Evolutionary conservation across 2,329 filamentous ascomycete genomes (phyloP).

Genomic region (Colletotrichum scovillei): DNA sequence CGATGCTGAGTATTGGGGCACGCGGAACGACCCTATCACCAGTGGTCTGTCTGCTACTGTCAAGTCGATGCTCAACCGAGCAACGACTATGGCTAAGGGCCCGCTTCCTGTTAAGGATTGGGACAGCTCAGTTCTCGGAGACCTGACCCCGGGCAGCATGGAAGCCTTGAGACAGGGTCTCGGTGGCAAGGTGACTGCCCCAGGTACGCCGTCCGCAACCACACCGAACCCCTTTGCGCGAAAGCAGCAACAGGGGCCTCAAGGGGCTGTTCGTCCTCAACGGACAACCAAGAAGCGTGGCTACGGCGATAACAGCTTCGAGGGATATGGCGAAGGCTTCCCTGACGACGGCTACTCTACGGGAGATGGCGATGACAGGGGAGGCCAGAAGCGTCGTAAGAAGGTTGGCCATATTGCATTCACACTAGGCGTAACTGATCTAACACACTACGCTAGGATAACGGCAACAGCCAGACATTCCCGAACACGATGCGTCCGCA

Average conservation of each 20-base stretch:
- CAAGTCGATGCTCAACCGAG: slow-evolving; percentile 57
- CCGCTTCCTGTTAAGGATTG: slow-evolving; percentile 65
- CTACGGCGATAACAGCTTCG: slow-evolving; percentile 80
- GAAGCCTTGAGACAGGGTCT: slow-evolving; percentile 52
- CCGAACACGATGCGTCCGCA: slow-evolving; percentile 59
- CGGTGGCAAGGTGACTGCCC: slow-evolving; percentile 61
- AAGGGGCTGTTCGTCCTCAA: slow-evolving; percentile 62
- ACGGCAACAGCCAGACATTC: slow-evolving; percentile 53
- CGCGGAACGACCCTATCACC: slow-evolving; percentile 61
- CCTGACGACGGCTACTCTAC: slow-evolving; percentile 81
- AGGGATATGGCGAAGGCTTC: slow-evolving; percentile 79
- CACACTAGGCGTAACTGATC: slow-evolving; percentile 44
- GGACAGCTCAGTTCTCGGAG: slow-evolving; percentile 69
- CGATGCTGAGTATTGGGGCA: slow-evolving; percentile 45
- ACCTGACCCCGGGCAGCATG: slow-evolving; percentile 57
- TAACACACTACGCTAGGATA: slow-evolving; percentile 58
- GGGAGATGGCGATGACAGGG: slow-evolving; percentile 73
- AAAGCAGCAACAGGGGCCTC: slow-evolving; percentile 31
- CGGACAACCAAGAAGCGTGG: slow-evolving; percentile 78
- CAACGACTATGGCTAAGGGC: slow-evolving; percentile 68
- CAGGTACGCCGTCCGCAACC: slow-evolving; percentile 61
- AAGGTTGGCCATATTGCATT: slow-evolving; percentile 59
- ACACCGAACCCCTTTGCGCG: slow-evolving; percentile 38
- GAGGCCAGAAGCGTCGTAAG: slow-evolving; percentile 71
- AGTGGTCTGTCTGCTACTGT: slow-evolving; percentile 62